These are phyloP conservation scores for Emmonsiellopsis sp. DNA, from an alignment of 2,329 filamentous ascomycete species.

Conservation along the genomic window DNA sequence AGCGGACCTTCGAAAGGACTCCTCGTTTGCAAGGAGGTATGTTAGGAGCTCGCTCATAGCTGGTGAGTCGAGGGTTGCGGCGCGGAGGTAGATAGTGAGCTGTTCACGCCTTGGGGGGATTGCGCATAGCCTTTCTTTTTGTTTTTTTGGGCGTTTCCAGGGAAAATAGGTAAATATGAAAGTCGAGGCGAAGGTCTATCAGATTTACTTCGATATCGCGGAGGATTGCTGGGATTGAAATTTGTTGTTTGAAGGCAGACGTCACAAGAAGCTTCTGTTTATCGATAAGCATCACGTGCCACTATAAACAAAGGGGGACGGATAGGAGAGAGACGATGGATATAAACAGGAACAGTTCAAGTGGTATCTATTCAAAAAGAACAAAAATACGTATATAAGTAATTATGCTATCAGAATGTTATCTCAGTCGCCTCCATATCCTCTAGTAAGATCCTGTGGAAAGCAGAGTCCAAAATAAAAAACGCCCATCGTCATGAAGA, in stretches of 20 bases:
- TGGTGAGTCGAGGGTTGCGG: not conserved
- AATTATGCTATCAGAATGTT: not conserved
- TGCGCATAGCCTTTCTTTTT: too few species aligned
- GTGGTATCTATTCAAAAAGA: not conserved
- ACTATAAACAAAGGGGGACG: not conserved
- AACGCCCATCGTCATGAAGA: not conserved
- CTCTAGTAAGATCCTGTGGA: not conserved
- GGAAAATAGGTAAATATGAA: too few species aligned
- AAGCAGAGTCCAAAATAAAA: not conserved
- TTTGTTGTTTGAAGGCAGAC: not conserved
- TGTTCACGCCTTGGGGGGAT: too few species aligned
- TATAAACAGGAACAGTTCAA: not conserved
- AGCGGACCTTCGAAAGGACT: slow-evolving; percentile 41
- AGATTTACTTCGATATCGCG: too few species aligned
- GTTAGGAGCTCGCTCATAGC: slow-evolving; percentile 52
- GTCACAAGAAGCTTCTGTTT: not conserved
- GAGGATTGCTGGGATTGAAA: not conserved
- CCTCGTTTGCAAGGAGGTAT: slow-evolving; percentile 53
- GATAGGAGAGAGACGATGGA: too few species aligned
- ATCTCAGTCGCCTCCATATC: not conserved
- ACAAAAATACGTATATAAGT: not conserved
- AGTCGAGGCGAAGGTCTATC: too few species aligned
- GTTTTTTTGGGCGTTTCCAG: too few species aligned
- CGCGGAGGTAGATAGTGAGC: not conserved
- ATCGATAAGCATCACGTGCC: not conserved